Evolutionary conservation across 2,329 filamentous ascomycete species (phyloP), one percentile per base, ranked within the genome.

Genomic region (Monosporascus sp.): DNA sequence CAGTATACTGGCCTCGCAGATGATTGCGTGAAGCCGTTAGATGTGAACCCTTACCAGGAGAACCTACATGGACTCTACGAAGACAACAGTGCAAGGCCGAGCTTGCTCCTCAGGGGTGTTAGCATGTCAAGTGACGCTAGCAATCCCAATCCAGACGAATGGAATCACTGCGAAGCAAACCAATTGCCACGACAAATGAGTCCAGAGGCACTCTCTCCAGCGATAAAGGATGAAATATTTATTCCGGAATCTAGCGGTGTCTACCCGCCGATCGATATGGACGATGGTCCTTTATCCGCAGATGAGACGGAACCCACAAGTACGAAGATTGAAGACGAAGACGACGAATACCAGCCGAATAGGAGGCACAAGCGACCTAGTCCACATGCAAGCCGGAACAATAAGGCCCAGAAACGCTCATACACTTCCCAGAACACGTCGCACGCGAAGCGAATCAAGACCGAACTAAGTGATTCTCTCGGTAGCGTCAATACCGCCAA

Each of bases 81-180:
- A 20, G 67, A 70, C 15, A 54, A 50, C 37, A 55, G 56, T 43
- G 39, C 53, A n/a, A 46, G 39, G 17, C 44, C 60, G 22, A 60
- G 64, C 20, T 65, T 69, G 9, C 57, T 64, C 31, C 50, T 56
- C 2, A 63, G 62, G 15, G 62, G 59, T 22, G 64, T 62, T 51
- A 70, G 66, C 49, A 68, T 68, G 60, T 69, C 66, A n/a, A 72
- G 64, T 56, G 64, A 69, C 36, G 60, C 63, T 31, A 64, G 60
- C 52, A 55, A 54, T 18, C 45, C 50, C 31, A 63, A 62, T 24
- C 31, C 57, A 22, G 62, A 65, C 43, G 49, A 54, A 25, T 55
- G 55, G 38, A 55, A 50, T n/a, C 55, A 53, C 27, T 53, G 50
- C 1, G 59, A 62, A 22, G 57, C 54, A 43, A 50, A 62, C 20